These are phyloP conservation scores for Fraxinus ornus DNA, from an alignment of 305 asterid genomes.

Conservation along the genomic window DNA sequence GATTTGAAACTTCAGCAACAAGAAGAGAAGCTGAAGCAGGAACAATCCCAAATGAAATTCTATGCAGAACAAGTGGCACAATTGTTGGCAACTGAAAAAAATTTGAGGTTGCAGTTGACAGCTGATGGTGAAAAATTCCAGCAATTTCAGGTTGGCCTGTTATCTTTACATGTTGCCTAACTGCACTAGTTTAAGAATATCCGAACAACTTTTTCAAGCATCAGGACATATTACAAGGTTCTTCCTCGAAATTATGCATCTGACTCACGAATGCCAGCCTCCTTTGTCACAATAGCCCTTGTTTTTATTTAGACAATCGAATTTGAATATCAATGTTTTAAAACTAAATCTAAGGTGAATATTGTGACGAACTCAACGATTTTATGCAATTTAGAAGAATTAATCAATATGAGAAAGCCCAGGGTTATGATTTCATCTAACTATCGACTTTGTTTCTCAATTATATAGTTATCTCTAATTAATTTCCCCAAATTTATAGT, in stretches of 20 bases:
- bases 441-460: too few relatives aligned
- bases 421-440: too few relatives aligned
- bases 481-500: too few relatives aligned
- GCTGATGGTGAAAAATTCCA: constrained; percentile 98
- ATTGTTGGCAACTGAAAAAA: constrained; percentile 84
- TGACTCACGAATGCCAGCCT: neutral
- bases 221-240: neutral
- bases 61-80: constrained; percentile 90
- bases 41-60: constrained; percentile 84
- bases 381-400: too few relatives aligned
- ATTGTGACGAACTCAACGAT: too few relatives aligned
- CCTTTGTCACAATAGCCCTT: neutral
- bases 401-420: too few relatives aligned
- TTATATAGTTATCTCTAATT: too few relatives aligned
- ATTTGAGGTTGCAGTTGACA: constrained; percentile 84
- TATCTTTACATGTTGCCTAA: neutral
- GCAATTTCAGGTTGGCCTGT: constrained; percentile 75
- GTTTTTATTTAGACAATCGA: too few relatives aligned
- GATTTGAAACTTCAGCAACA: constrained; percentile 85
- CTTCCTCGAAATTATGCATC: neutral
- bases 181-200: neutral
- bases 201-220: neutral
- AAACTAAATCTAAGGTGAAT: too few relatives aligned
- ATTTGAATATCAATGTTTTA: too few relatives aligned
- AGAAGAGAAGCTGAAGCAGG: constrained; percentile 76